Percentiles rank a stretch among this genome's conserved stretches.
phyloP scores from a whole-genome alignment of 805 yeast genomes.

The Metschnikowia kunwiensis region DNA sequence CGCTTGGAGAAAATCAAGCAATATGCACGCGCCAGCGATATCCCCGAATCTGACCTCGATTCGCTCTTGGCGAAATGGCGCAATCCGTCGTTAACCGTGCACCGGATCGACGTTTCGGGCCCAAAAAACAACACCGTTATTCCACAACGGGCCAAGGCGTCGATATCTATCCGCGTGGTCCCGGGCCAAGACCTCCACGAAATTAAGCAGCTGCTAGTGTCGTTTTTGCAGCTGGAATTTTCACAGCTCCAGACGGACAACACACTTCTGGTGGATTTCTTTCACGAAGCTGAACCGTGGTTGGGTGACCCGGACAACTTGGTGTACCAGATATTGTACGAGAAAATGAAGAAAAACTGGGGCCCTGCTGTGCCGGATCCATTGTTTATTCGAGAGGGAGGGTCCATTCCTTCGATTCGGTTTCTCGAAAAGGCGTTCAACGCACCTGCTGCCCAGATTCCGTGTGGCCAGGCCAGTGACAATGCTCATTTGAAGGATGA shows the following conservation, averaged over 20 bases:
- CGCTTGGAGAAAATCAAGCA: constrained; percentile 59
- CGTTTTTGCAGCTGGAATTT: constrained; percentile 48
- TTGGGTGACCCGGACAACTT: constrained; percentile 77
- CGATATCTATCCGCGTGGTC: constrained; percentile 79
- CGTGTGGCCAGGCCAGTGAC: constrained; percentile 94
- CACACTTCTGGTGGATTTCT: constrained; percentile 53
- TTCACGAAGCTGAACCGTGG: constrained; percentile 96
- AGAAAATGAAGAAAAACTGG: constrained; percentile 72
- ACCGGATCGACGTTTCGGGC: constrained; percentile 81
- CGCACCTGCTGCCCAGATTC: constrained; percentile 93
- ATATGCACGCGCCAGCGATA: constrained; percentile 25
- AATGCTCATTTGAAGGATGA: constrained; percentile 92
- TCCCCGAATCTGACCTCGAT: constrained; percentile 36
- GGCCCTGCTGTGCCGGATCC: constrained; percentile 56
- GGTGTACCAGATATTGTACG: constrained; percentile 64
- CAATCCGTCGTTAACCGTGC: constrained; percentile 83
- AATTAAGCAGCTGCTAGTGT: constrained; percentile 50
- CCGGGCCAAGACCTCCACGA: constrained; percentile 75
- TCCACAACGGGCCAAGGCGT: constrained; percentile 74
- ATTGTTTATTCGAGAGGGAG: constrained; percentile 89
- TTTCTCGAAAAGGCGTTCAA: constrained; percentile 75
- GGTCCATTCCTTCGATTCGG: constrained; percentile 89
- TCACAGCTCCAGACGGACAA: constrained; percentile 55
- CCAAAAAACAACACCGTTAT: constrained; percentile 88
- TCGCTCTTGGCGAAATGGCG: constrained; percentile 82